Evolutionary conservation across 1,284 basidiomycete species (phyloP).

Genomic region (Malassezia vespertilionis): DNA sequence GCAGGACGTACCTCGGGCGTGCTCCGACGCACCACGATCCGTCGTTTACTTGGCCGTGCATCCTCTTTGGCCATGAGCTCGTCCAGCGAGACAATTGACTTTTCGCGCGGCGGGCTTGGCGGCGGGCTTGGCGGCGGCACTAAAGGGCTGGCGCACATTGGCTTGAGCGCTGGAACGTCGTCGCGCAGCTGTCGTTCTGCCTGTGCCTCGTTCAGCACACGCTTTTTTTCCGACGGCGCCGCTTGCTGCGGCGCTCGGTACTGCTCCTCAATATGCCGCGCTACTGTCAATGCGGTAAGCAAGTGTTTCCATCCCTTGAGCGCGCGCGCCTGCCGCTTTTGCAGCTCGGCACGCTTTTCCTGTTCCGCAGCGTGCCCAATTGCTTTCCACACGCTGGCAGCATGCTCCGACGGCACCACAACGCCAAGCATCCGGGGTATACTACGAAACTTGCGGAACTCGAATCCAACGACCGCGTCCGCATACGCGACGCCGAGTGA

Average conservation of each 20-base stretch:
- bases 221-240: not conserved
- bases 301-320: conserved; percentile 79
- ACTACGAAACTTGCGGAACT: conserved; percentile 81
- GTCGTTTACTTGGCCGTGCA: not conserved
- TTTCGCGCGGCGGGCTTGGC: not conserved
- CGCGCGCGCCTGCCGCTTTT: conserved; percentile 66
- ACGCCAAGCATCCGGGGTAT: conserved; percentile 75
- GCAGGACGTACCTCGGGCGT: no score
- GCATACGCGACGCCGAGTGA: conserved; percentile 77
- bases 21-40: conserved; percentile 2
- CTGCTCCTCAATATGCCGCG: conserved; percentile 67
- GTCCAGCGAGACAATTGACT: conserved; percentile 9
- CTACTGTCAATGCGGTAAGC: conserved; percentile 74
- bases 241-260: conserved; percentile 51
- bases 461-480: conserved; percentile 90
- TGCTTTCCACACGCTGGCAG: conserved; percentile 78
- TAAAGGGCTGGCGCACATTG: no score
- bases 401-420: conserved; percentile 73
- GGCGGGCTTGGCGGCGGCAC: not conserved
- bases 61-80: conserved; percentile 10
- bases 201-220: not conserved
- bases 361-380: conserved; percentile 67
- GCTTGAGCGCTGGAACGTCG: not conserved
- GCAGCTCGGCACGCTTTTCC: conserved; percentile 50
- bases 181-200: not conserved